A percentile compares a stretch with the other conserved stretches of the same genome.
These are phyloP conservation scores for Geotrichum citri-aurantii DNA, from an alignment of 1,139 yeast species.

Conservation along the genomic window DNA sequence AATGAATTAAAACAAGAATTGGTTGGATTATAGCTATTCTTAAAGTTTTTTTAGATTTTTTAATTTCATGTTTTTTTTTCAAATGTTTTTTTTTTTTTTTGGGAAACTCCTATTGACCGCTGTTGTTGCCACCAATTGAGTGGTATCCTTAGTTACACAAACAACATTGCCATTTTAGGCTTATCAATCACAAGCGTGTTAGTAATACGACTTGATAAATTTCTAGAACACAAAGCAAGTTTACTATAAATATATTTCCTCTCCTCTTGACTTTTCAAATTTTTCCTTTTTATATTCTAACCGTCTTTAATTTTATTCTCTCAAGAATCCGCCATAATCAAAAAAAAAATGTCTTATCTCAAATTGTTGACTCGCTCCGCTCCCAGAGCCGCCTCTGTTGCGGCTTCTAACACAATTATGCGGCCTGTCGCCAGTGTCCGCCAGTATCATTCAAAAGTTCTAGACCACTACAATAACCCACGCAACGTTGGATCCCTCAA, in stretches of 20 bases:
- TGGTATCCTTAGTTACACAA: neutral
- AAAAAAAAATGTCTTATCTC: neutral
- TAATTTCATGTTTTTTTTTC: no score
- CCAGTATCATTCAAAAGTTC: constrained; percentile 39
- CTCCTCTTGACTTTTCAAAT: neutral
- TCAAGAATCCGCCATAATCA: no score
- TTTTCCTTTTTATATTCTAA: neutral
- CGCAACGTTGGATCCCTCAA: constrained; percentile 93
- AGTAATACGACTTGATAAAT: neutral
- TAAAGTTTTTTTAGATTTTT: no score
- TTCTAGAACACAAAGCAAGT: no score
- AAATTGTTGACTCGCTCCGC: neutral
- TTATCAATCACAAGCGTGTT: neutral
- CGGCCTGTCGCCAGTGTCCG: constrained; percentile 10
- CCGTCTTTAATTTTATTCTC: neutral
- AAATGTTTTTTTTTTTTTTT: no score
- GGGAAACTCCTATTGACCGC: no score
- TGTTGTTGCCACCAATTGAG: neutral
- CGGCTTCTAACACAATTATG: neutral
- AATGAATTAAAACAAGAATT: no score
- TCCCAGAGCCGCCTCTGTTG: neutral
- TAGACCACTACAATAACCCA: constrained; percentile 95
- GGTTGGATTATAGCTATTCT: no score
- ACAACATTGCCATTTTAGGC: neutral
- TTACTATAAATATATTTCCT: neutral